Evolutionary conservation across 2,329 filamentous ascomycete genomes (phyloP).

Genomic region (Pyrenophora tritici-repentis): DNA sequence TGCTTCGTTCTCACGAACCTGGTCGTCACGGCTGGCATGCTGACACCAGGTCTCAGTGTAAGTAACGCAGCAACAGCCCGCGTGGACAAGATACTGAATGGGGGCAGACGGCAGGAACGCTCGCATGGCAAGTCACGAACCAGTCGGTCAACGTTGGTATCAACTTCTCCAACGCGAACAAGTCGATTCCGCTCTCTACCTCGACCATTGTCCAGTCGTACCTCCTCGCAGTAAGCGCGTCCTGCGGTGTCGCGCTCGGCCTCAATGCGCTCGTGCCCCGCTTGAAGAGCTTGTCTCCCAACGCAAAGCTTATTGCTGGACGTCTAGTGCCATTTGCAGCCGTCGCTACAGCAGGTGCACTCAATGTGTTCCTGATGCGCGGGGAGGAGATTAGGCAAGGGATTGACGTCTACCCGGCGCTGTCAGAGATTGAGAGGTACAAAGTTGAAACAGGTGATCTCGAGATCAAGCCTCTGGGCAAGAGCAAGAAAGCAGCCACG

Average conservation of each 20-base stretch:
- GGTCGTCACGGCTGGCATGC: constrained; percentile 94
- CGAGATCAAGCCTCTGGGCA: constrained; percentile 72
- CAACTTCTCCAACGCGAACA: constrained; percentile 98
- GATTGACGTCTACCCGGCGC: constrained; percentile 88
- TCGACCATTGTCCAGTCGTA: constrained; percentile 87
- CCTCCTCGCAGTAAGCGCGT: constrained; percentile 86
- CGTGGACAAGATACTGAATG: constrained; percentile 24
- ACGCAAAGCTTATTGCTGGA: constrained; percentile 74
- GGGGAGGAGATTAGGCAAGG: constrained; percentile 91
- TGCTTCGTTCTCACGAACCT: constrained; percentile 92
- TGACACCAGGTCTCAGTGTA: constrained; percentile 82
- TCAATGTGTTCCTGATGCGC: constrained; percentile 98
- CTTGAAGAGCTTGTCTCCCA: constrained; percentile 74
- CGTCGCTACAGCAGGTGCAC: constrained; percentile 84
- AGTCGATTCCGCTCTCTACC: constrained; percentile 84
- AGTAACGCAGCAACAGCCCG: constrained; percentile 25
- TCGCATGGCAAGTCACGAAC: constrained; percentile 94
- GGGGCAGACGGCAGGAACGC: constrained; percentile 74
- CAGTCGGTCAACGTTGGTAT: constrained; percentile 98
- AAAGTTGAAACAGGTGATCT: constrained; percentile 67
- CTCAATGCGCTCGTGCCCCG: constrained; percentile 89
- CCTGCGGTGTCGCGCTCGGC: constrained; percentile 89
- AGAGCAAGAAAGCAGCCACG: constrained; percentile 84
- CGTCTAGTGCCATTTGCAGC: constrained; percentile 96
- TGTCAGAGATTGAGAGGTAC: constrained; percentile 70